A percentile compares a stretch with the other conserved stretches of the same genome.
phyloP scores from a whole-genome alignment of 2,329 filamentous ascomycete species.

The Ophiostoma ulmi region DNA sequence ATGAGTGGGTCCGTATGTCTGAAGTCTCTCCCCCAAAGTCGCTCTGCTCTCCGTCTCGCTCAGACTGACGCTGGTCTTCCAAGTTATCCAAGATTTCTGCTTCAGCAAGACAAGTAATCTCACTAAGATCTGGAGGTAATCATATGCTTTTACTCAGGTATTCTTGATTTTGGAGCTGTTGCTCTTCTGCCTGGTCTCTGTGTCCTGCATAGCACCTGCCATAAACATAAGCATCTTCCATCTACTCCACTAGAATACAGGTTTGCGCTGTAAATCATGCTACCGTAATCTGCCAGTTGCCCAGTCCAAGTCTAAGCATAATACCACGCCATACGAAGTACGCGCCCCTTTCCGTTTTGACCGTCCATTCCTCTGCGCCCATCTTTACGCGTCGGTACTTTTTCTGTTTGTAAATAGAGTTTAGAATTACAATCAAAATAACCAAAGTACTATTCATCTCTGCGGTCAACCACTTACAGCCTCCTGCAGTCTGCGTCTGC shows the following conservation, averaged over 20 bases:
- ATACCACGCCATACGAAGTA: neutral
- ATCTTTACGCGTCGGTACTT: neutral
- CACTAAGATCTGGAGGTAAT: too few relatives aligned
- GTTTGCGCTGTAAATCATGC: slow-evolving; percentile 7
- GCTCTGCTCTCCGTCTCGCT: neutral
- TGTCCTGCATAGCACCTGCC: neutral
- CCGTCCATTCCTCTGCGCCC: neutral
- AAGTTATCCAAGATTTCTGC: neutral
- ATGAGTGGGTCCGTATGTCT: neutral
- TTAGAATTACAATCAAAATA: neutral
- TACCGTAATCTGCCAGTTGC: neutral
- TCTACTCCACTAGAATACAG: slow-evolving; percentile 12
- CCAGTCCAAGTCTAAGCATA: too few relatives aligned
- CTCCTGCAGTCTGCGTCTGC: too few relatives aligned
- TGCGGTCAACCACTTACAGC: too few relatives aligned
- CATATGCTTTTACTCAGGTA: too few relatives aligned
- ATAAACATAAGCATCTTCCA: neutral
- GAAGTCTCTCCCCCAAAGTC: neutral
- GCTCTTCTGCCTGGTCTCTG: too few relatives aligned
- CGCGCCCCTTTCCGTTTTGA: neutral
- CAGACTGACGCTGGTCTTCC: neutral
- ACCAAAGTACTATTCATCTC: neutral
- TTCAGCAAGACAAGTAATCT: neutral
- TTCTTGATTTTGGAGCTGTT: too few relatives aligned
- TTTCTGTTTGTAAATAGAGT: neutral